These are phyloP conservation scores for Limonium bicolor DNA, from an alignment of 148 eudicot genomes.

Conservation along the genomic window DNA sequence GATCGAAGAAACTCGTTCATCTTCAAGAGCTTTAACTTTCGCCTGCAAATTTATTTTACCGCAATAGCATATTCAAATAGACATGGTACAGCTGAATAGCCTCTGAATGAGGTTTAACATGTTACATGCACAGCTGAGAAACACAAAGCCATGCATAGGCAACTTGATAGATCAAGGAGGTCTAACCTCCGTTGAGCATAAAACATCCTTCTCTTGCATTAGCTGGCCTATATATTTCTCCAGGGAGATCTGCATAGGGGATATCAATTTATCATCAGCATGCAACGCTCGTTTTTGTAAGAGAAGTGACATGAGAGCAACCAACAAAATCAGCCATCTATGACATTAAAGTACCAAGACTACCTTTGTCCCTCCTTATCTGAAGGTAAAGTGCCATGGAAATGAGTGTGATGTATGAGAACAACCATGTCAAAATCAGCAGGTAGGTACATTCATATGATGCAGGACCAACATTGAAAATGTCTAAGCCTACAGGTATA, in stretches of 20 bases:
- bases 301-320: neutral
- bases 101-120: neutral
- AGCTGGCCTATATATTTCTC: conserved; percentile 38
- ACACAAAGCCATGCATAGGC: neutral
- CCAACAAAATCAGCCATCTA: no score
- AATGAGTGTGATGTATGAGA: neutral
- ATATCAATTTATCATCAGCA: neutral
- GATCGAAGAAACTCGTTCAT: conserved; percentile 30
- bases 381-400: neutral
- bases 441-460: no score
- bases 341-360: no score
- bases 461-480: no score
- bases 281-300: neutral
- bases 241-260: conserved; percentile 27
- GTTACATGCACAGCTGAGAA: neutral
- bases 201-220: conserved; percentile 30
- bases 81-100: neutral
- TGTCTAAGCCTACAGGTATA: no score
- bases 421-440: neutral
- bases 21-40: conserved; percentile 34
- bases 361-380: no score
- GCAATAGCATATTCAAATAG: neutral
- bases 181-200: conserved; percentile 28
- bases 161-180: neutral
- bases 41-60: conserved; percentile 25